Base-by-base conservation (phyloP, 257 asterid genomes). In the Osmanthus fragrans region DNA sequence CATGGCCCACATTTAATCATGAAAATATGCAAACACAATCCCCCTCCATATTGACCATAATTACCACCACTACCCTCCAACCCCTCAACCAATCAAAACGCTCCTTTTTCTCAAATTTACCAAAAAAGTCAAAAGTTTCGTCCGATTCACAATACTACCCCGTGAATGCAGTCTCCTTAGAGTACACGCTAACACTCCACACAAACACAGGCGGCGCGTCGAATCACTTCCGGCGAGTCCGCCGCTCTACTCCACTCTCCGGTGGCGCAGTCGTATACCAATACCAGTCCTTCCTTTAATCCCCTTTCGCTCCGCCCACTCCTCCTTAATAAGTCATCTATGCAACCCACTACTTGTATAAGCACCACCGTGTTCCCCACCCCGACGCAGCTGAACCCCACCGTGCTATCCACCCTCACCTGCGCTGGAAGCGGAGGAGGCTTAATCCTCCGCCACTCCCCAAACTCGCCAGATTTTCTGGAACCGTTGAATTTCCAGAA, bases 121-220 rank as follows among this genome's bases (percentile, higher is more conserved):
- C 3, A 8, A 60, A 63, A 63, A 63, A 12, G 36, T 63, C 69
- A 25, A 63, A 63, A 63, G 36, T 27, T 63, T 63, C 34, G 36
- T 27, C 34, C 30, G 36, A 58, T n/a, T 21, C 66, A 21, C 66
- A 1, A 21, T 6, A 58, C 66, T 3, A 63, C n/a, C 68, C 36
- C 69, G 69, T 63, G 69, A 63, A 36, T 12, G 34, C 33, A 63
- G 69, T 12, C 69, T 63, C 36, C 69, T 63, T 63, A 58, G 32
- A 23, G 1, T 58, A 66, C 25, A 68, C 36, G 34, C 77, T 78
- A 92, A 84, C 94, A 91, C 74, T 89, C 93, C 69, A 92, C 96
- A 76, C 94, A 87, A 27, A 92, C 97, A 37, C 97, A 92, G 80
- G 97, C 94, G 86, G 98, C 93, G 89, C 97, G 97, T 90, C 90